These are phyloP conservation scores for Phytophthora kernoviae DNA, from an alignment of 352 stramenopile species.

Conservation along the genomic window DNA sequence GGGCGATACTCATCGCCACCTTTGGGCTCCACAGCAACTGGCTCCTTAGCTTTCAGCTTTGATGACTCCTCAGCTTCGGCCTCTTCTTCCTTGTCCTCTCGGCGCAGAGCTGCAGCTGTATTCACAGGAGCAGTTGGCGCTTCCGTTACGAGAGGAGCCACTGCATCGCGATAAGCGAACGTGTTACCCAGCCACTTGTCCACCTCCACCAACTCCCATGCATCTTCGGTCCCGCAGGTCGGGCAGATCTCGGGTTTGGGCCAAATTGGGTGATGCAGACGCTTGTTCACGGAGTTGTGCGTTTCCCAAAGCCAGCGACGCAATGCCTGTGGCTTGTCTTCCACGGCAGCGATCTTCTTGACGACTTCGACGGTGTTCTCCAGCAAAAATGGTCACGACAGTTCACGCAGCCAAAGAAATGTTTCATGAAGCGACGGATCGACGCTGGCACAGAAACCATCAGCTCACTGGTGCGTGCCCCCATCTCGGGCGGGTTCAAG, in stretches of 20 bases:
- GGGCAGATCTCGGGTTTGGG: slow-evolving; percentile 76
- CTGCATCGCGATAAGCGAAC: slow-evolving; percentile 69
- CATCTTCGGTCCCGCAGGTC: slow-evolving; percentile 62
- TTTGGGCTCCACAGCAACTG: slow-evolving; percentile 27
- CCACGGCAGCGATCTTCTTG: slow-evolving; percentile 61
- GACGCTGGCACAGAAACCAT: slow-evolving; percentile 73
- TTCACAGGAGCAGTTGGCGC: slow-evolving; percentile 23
- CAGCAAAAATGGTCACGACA: slow-evolving; percentile 78
- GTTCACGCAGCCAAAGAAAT: slow-evolving; percentile 84
- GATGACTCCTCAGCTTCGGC: slow-evolving; percentile 20
- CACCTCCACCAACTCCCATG: slow-evolving; percentile 71
- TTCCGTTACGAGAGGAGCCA: slow-evolving; percentile 35
- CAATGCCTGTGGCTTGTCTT: slow-evolving; percentile 68
- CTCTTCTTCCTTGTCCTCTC: slow-evolving; percentile 11
- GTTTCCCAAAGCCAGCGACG: slow-evolving; percentile 85
- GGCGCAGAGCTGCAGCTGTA: slow-evolving; percentile 25
- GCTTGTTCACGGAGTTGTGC: slow-evolving; percentile 87
- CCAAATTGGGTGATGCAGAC: slow-evolving; percentile 75
- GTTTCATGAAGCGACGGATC: slow-evolving; percentile 84
- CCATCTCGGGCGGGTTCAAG: slow-evolving; percentile 60
- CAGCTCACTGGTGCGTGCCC: slow-evolving; percentile 46
- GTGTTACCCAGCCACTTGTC: slow-evolving; percentile 76
- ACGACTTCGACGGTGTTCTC: slow-evolving; percentile 76
- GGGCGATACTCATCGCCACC: slow-evolving; percentile 51
- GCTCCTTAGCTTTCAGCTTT: slow-evolving; percentile 12